Percentiles rank a stretch among this genome's conserved stretches.
phyloP scores from a whole-genome alignment of 129 eudicot species.

The Ambrosia artemisiifolia region DNA sequence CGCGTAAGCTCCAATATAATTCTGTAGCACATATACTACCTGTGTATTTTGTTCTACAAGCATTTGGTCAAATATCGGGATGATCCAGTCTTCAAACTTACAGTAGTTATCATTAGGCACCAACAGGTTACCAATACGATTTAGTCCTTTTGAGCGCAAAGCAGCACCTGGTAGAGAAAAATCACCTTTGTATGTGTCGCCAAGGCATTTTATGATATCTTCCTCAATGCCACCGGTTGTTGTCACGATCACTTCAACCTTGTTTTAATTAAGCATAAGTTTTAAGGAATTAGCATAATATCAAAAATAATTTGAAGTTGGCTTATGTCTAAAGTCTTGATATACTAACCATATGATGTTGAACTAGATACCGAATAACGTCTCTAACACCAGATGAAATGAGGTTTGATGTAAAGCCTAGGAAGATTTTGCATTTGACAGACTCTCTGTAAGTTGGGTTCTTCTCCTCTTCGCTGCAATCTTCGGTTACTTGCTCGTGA shows the following conservation, averaged over 20 bases:
- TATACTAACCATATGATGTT: constrained; percentile 86
- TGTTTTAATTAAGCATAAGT: not conserved
- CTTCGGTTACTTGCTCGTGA: no score
- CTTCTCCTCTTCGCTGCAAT: no score
- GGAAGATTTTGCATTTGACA: constrained; percentile 78
- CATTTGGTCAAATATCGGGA: constrained; percentile 83
- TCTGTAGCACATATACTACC: not conserved
- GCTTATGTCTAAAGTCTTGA: not conserved
- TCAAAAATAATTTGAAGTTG: not conserved
- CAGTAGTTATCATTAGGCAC: constrained; percentile 93
- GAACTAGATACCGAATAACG: constrained; percentile 75
- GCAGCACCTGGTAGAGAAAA: constrained; percentile 80
- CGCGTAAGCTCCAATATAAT: not conserved
- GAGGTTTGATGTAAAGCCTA: constrained; percentile 95
- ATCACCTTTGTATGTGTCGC: constrained; percentile 84
- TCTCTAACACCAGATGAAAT: constrained; percentile 93
- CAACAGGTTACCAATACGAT: constrained; percentile 86
- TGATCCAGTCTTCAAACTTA: constrained; percentile 95
- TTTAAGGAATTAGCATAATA: not conserved
- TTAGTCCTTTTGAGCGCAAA: constrained; percentile 79
- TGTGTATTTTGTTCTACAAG: not conserved
- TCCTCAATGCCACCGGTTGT: constrained; percentile 94
- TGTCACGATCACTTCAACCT: constrained; percentile 93
- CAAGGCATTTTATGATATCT: constrained; percentile 93
- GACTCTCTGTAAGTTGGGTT: constrained; percentile 47